phyloP scores from a whole-genome alignment of 1,139 yeast genomes.

The Suhomyces chickasaworum region DNA sequence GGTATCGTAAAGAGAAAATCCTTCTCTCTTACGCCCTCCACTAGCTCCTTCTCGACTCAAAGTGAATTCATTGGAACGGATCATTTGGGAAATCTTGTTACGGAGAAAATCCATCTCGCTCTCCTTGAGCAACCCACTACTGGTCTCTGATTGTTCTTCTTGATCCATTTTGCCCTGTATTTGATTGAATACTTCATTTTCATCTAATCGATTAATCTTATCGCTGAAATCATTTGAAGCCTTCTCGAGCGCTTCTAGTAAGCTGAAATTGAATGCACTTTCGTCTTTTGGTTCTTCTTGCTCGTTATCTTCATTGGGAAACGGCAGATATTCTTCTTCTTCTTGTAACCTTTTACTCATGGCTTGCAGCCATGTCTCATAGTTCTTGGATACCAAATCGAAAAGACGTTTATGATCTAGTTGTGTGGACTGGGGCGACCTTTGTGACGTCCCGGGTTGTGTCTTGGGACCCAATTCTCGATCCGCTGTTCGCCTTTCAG shows the following conservation, averaged over 20 bases:
- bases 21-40: constrained; percentile 21
- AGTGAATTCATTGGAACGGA: constrained; percentile 18
- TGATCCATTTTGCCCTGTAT: constrained; percentile 8
- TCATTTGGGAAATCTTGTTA: constrained; percentile 31
- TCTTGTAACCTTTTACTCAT: constrained; percentile 31
- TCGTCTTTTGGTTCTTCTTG: constrained; percentile 18
- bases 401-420: constrained; percentile 33
- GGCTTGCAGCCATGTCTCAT: constrained; percentile 43
- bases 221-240: constrained; percentile 25
- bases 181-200: constrained; percentile 11
- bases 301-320: constrained; percentile 30
- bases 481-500: constrained; percentile 6
- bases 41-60: constrained; percentile 7
- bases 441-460: not conserved
- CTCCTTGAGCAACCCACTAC: constrained; percentile 26
- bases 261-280: constrained; percentile 34
- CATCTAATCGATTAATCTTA: constrained; percentile 17
- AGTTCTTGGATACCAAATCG: constrained; percentile 40
- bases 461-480: constrained; percentile 4
- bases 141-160: constrained; percentile 11
- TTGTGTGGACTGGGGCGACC: constrained; percentile 7
- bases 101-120: constrained; percentile 38
- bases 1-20: constrained; percentile 44
- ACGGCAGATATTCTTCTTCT: constrained; percentile 34
- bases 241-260: constrained; percentile 36